These are phyloP conservation scores for Kondoa malvinella DNA, from an alignment of 768 basidiomycete species.

Conservation along the genomic window DNA sequence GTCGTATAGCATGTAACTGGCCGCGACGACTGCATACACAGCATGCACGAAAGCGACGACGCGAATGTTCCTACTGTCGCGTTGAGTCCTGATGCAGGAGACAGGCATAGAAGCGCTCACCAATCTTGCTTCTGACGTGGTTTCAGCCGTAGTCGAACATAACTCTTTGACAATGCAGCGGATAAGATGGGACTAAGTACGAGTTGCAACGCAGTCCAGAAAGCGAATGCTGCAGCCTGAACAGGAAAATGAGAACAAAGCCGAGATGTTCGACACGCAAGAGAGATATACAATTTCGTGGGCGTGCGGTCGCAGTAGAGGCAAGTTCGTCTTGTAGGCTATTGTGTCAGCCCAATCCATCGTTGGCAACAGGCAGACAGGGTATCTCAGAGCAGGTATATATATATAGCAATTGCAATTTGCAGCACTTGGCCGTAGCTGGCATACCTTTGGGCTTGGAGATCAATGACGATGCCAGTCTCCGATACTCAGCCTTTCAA, in stretches of 20 bases:
- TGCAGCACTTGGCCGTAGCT: background rate
- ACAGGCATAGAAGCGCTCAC: too few species aligned
- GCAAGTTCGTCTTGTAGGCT: background rate
- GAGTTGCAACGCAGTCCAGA: background rate
- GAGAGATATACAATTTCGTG: background rate
- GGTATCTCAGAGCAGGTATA: too few species aligned
- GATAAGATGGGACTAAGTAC: background rate
- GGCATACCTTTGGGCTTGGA: too few species aligned
- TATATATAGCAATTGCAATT: too few species aligned
- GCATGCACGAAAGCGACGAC: constrained; percentile 7
- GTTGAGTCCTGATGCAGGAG: too few species aligned
- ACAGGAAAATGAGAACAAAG: background rate
- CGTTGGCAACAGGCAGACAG: too few species aligned
- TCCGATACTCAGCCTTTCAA: background rate
- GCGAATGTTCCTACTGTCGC: background rate
- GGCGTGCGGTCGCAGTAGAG: background rate
- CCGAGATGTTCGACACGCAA: background rate
- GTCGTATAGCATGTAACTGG: background rate
- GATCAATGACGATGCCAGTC: background rate
- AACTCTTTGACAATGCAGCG: background rate
- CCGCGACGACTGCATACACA: background rate
- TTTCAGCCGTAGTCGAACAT: background rate
- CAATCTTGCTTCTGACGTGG: background rate
- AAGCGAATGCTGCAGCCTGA: background rate
- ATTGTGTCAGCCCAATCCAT: background rate